A percentile compares a stretch with the other conserved stretches of the same genome.
Conservation (phyloP, 257 asterid species). For the Solanum piurae region DNA sequence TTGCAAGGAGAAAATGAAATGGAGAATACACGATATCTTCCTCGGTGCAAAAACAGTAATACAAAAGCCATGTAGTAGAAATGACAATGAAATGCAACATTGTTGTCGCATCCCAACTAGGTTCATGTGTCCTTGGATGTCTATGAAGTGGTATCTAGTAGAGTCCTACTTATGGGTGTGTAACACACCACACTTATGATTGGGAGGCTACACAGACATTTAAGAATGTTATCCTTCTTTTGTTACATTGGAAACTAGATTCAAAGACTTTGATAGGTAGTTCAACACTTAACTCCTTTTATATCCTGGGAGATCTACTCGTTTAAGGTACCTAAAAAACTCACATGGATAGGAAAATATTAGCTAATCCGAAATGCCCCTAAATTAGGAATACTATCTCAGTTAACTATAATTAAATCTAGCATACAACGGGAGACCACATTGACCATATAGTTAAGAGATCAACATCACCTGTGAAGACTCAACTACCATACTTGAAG, state of each 20-base stretch:
- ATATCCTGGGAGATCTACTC: neutral
- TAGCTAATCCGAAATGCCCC: neutral
- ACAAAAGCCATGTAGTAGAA: neutral
- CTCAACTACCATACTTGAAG: neutral
- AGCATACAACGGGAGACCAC: neutral
- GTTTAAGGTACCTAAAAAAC: neutral
- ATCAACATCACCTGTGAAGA: neutral
- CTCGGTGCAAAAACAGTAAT: neutral
- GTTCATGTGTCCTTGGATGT: neutral
- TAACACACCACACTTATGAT: neutral
- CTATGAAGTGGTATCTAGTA: neutral
- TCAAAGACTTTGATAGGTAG: neutral
- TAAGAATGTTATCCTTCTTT: neutral
- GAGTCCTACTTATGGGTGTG: neutral
- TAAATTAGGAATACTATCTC: neutral
- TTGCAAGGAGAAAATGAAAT: slow-evolving; percentile 6
- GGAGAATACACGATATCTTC: neutral
- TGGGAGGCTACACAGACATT: neutral
- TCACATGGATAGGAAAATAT: neutral
- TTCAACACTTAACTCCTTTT: neutral
- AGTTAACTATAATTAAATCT: neutral
- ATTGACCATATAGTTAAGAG: neutral
- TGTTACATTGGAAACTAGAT: neutral
- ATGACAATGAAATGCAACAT: neutral
- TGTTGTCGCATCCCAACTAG: neutral